These are phyloP conservation scores for Suillus fuscotomentosus DNA, from an alignment of 768 basidiomycete genomes.

Conservation along the genomic window DNA sequence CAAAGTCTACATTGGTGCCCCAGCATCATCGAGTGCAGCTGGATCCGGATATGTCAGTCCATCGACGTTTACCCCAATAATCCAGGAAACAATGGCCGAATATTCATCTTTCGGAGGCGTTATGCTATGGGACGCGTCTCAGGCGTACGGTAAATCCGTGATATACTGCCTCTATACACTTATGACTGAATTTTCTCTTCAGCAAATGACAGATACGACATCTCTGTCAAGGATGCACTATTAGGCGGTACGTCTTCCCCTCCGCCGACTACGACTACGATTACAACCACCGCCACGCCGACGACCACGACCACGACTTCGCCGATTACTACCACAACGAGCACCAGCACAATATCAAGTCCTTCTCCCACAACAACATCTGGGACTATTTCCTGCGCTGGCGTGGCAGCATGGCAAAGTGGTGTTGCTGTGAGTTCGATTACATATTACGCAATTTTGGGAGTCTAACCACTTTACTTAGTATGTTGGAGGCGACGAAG, in stretches of 20 bases:
- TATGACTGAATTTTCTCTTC: not conserved
- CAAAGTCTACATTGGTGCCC: conserved; percentile 49
- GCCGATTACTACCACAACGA: not conserved
- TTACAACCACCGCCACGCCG: conserved; percentile 8
- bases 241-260: conserved; percentile 12
- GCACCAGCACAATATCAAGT: conserved; percentile 20
- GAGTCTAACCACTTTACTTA: conserved; percentile 13
- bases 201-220: conserved; percentile 45
- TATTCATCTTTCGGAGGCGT: conserved; percentile 48
- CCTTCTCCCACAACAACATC: conserved; percentile 22
- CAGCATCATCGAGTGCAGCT: conserved; percentile 40
- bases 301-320: conserved; percentile 12
- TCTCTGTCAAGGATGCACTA: conserved; percentile 41
- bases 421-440: conserved; percentile 34
- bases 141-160: conserved; percentile 37
- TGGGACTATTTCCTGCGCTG: conserved; percentile 36
- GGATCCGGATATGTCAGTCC: conserved; percentile 40
- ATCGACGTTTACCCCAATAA: conserved; percentile 30
- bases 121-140: conserved; percentile 43
- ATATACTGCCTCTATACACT: not conserved
- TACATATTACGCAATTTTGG: not conserved
- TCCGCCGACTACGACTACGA: conserved; percentile 22
- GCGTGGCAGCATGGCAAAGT: conserved; percentile 41
- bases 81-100: conserved; percentile 30
- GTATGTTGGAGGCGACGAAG: conserved; percentile 44